Evolutionary conservation across 2,329 filamentous ascomycete species (phyloP).

Genomic region (Remersonia thermophila): DNA sequence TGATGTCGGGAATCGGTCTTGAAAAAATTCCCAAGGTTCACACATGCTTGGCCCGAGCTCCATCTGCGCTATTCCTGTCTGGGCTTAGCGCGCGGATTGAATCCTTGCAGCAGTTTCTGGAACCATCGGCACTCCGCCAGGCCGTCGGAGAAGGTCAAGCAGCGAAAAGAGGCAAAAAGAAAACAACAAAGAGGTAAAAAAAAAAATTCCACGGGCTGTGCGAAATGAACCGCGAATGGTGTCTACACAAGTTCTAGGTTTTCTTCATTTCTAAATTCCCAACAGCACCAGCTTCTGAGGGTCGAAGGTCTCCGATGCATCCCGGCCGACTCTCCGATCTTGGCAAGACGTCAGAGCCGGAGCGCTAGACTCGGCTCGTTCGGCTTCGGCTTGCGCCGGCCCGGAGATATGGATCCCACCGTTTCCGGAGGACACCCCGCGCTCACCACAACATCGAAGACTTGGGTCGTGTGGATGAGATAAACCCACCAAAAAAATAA

Average conservation of each 20-base stretch:
- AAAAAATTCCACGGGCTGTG: too few relatives aligned
- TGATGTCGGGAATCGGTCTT: slow-evolving; percentile 9
- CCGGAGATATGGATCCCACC: slow-evolving; percentile 3
- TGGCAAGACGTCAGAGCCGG: slow-evolving; percentile 4
- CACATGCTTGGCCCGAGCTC: slow-evolving; percentile 17
- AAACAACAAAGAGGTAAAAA: too few relatives aligned
- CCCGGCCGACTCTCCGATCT: slow-evolving; percentile 7
- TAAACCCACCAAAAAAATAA: too few relatives aligned
- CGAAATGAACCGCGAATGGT: too few relatives aligned
- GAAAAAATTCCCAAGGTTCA: slow-evolving; percentile 16
- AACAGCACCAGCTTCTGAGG: neutral
- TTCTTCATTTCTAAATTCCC: too few relatives aligned
- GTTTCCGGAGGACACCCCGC: neutral
- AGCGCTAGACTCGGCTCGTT: neutral
- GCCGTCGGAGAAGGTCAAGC: neutral
- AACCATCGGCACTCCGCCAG: slow-evolving; percentile 17
- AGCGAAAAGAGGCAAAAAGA: neutral
- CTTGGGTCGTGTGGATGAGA: neutral
- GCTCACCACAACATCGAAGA: neutral
- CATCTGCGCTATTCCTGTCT: slow-evolving; percentile 10
- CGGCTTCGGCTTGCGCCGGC: slow-evolving; percentile 4
- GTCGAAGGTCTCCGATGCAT: neutral
- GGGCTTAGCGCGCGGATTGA: slow-evolving; percentile 11
- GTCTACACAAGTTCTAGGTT: too few relatives aligned
- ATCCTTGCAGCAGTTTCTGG: slow-evolving; percentile 15